A percentile compares a stretch with the other conserved stretches of the same genome.
These are phyloP conservation scores for Lithohypha guttulata DNA, from an alignment of 2,329 filamentous ascomycete genomes.

Conservation along the genomic window DNA sequence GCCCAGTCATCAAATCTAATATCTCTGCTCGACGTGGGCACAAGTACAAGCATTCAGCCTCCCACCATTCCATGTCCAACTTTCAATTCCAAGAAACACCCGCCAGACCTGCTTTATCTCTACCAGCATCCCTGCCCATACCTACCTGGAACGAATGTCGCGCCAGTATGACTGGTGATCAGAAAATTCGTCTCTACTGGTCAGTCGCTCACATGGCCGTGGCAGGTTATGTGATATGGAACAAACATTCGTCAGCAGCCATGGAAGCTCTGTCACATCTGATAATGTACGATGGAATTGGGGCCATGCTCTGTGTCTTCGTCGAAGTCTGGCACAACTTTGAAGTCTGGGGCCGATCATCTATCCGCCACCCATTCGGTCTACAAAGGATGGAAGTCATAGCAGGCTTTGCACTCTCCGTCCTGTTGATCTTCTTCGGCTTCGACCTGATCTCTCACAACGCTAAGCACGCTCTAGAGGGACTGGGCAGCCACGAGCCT, in stretches of 20 bases:
- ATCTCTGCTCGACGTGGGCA: slow-evolving; percentile 87
- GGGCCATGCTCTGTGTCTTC: slow-evolving; percentile 78
- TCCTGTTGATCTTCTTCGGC: slow-evolving; percentile 94
- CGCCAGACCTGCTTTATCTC: slow-evolving; percentile 68
- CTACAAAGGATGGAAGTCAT: slow-evolving; percentile 88
- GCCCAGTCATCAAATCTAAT: slow-evolving; percentile 64
- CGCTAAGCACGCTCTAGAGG: slow-evolving; percentile 82
- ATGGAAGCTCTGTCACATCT: slow-evolving; percentile 88
- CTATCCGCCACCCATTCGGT: slow-evolving; percentile 84
- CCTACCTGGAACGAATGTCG: slow-evolving; percentile 82
- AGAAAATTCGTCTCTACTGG: slow-evolving; percentile 75
- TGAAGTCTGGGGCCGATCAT: slow-evolving; percentile 91
- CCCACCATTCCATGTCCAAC: slow-evolving; percentile 54
- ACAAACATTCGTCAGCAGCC: slow-evolving; percentile 72
- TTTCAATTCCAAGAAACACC: slow-evolving; percentile 87
- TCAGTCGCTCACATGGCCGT: slow-evolving; percentile 78
- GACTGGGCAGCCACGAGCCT: slow-evolving; percentile 51
- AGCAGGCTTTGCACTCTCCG: slow-evolving; percentile 88
- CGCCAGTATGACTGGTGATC: slow-evolving; percentile 78
- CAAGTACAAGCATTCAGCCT: slow-evolving; percentile 91
- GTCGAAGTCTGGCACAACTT: slow-evolving; percentile 95
- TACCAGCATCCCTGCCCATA: slow-evolving; percentile 84
- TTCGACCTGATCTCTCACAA: slow-evolving; percentile 92
- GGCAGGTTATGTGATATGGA: slow-evolving; percentile 75
- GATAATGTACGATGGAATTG: slow-evolving; percentile 89